Evolutionary conservation across 176 grass and related monocot genomes (phyloP).

Genomic region (Oryza longistaminata): DNA sequence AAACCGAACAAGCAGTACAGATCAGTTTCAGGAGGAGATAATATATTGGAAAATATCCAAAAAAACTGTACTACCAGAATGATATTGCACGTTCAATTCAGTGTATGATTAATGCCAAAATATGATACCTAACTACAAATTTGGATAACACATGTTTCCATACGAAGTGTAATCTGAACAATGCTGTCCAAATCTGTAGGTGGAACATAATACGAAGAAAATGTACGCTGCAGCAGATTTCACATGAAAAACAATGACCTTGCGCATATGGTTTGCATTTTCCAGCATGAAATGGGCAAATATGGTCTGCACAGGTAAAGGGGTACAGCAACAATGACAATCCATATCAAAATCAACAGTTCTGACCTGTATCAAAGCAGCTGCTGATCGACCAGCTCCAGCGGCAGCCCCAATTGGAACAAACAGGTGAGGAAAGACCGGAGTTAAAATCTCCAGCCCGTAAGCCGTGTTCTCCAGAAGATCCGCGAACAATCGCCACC

Average conservation of each 20-base stretch:
- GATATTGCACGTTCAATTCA: neutral
- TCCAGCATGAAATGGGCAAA: neutral
- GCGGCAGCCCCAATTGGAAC: constrained; percentile 82
- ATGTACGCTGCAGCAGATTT: neutral
- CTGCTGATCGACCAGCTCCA: constrained; percentile 80
- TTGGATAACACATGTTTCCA: neutral
- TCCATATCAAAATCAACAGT: constrained; percentile 11
- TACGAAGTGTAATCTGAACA: neutral
- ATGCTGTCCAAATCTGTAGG: neutral
- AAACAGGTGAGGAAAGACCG: constrained; percentile 86
- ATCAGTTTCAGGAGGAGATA: neutral
- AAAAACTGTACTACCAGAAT: neutral
- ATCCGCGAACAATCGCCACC: constrained; percentile 84
- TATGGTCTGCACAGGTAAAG: neutral
- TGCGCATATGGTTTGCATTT: neutral
- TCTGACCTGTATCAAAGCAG: constrained; percentile 85
- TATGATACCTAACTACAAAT: neutral
- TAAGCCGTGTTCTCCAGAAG: constrained; percentile 85
- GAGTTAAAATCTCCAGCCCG: constrained; percentile 90
- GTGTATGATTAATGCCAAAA: neutral
- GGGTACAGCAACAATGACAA: neutral
- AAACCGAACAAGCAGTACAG: neutral
- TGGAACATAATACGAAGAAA: neutral
- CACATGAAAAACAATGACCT: too few relatives aligned
- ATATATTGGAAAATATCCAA: neutral